Base-by-base conservation (phyloP, 495 filamentous ascomycete species). In the Tetracladium setigerum region DNA sequence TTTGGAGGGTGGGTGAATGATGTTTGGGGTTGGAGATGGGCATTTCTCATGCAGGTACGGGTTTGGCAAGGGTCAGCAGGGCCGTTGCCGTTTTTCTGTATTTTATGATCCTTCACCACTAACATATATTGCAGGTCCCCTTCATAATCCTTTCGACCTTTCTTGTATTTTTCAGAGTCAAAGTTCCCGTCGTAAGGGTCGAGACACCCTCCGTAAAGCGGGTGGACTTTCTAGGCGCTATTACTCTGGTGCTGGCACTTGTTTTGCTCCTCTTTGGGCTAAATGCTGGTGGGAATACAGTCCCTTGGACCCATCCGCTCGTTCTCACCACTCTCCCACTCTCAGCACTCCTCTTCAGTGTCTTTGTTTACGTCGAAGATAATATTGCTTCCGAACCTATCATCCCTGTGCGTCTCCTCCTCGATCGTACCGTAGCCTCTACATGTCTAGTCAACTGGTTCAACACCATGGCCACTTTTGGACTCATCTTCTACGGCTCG, bases 1-100 rank as follows among this genome's bases (percentile, higher is more conserved):
- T 84, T 89, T 57, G 89, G 89, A 16, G 90, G 90, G 2, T 76
- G 79, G 62, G 71, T 95, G 17, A 84, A 89, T 58, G 87, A 94
- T 55, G 67, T 68, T 1, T 77, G 72, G 72, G 83, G 89, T 22
- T 90, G 84, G 84, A 62, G 72, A 15, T 53, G 74, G 33, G 90
- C 89, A 1, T 96, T 95, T 58, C 66, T 90, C 22, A 66, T 89
- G 19, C 89, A 95, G 63, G 76, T 91, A 1, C 84, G 22, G 3
- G 7, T 7, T 27, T 27, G 22, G 7, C 22, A 27, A 27, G 22
- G 22, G 3, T 27, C 22, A 7, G 22, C n/a, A 27, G 22, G 22
- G 22, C 22, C 22, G 3, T 27, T 27, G 22, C 22, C 22, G 22
- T 27, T 7, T 27, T 7, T 27, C 22, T 3, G 22, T 3, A 27